Evolutionary conservation across 2,329 filamentous ascomycete genomes (phyloP).

Genomic region (Tolypocladium capitatum): DNA sequence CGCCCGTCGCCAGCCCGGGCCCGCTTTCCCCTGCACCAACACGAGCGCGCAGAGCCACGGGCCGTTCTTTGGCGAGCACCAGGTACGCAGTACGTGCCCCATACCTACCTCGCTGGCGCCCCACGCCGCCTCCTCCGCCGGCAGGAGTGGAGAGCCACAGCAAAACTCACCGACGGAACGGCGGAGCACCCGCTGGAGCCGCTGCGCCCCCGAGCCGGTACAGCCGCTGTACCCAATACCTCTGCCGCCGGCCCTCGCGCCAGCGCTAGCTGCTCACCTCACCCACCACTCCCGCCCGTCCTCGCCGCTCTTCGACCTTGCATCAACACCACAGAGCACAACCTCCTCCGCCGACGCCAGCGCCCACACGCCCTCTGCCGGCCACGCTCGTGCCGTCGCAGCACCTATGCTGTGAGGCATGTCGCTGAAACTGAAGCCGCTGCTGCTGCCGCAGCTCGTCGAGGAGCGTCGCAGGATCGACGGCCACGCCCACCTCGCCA

Average conservation of each 20-base stretch:
- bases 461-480: conserved; percentile 34
- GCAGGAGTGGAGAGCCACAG: background rate
- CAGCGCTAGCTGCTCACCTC: background rate
- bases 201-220: too few species aligned
- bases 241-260: too few species aligned
- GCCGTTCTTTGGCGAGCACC: background rate
- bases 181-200: too few species aligned
- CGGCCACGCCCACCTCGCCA: conserved; percentile 20
- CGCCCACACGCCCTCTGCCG: background rate
- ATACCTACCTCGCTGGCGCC: background rate
- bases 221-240: too few species aligned
- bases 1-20: too few species aligned
- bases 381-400: background rate
- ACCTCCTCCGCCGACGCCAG: background rate
- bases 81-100: too few species aligned
- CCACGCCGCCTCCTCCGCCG: background rate
- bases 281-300: background rate
- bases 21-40: background rate
- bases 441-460: conserved; percentile 40
- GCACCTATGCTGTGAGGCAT: conserved; percentile 15
- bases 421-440: conserved; percentile 37
- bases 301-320: background rate
- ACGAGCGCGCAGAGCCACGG: background rate
- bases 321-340: background rate
- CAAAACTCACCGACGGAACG: background rate